phyloP scores from a whole-genome alignment of 2,329 filamentous ascomycete species.

The Pochonia chlamydosporia region DNA sequence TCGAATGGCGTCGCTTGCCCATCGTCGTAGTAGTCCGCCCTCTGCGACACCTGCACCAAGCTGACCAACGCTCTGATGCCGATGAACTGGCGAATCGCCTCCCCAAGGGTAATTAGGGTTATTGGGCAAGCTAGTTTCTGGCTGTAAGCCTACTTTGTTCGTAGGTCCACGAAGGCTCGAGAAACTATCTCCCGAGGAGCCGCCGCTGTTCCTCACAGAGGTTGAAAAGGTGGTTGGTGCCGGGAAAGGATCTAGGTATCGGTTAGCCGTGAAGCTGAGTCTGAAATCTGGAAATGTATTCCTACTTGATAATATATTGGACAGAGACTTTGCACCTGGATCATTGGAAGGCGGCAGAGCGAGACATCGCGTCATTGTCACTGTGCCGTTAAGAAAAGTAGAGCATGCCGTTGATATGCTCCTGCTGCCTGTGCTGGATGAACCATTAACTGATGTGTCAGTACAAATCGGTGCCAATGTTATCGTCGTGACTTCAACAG shows the following conservation, averaged over 20 bases:
- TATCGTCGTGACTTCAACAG: not conserved
- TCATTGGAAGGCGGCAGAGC: not conserved
- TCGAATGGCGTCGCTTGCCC: slow-evolving; percentile 1
- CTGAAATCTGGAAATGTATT: not conserved
- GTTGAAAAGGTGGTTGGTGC: slow-evolving; percentile 9
- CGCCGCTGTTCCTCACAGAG: slow-evolving; percentile 7
- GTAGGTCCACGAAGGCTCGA: slow-evolving; percentile 14
- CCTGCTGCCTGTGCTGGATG: not conserved
- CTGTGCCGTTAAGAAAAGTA: not conserved
- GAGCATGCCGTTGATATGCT: not conserved
- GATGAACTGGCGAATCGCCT: slow-evolving; percentile 27
- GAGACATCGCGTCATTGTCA: not conserved
- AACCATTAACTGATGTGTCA: not conserved
- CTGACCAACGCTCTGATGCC: slow-evolving; percentile 24
- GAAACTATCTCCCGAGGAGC: slow-evolving; percentile 1
- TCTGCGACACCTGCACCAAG: slow-evolving; percentile 16
- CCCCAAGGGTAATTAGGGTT: slow-evolving; percentile 32
- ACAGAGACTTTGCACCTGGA: not conserved
- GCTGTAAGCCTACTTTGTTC: not conserved
- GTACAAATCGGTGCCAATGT: not conserved
- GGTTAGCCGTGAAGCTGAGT: not conserved
- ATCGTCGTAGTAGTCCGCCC: slow-evolving; percentile 7
- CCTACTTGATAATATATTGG: not conserved
- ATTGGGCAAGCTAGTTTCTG: slow-evolving; percentile 17
- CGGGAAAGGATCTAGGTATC: not conserved